phyloP scores from a whole-genome alignment of 495 filamentous ascomycete genomes.

The Hypoxylon perforatum region DNA sequence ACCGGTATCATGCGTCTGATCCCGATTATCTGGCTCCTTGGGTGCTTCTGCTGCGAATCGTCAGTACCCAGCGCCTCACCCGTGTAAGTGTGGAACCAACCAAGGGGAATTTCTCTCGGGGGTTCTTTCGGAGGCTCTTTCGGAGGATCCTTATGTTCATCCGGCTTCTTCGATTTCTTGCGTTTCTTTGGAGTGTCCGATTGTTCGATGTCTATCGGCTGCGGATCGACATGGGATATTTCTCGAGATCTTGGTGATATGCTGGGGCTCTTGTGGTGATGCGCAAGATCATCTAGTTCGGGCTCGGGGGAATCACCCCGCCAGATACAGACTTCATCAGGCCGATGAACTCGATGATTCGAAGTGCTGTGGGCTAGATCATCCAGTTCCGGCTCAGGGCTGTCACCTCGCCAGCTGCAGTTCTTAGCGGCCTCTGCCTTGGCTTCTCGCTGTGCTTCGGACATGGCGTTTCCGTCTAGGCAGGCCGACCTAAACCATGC shows the following conservation, averaged over 20 bases:
- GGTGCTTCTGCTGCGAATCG: background rate
- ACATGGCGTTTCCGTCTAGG: constrained; percentile 38
- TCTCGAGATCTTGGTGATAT: constrained; percentile 22
- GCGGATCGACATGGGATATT: constrained; percentile 5
- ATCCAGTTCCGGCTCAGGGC: constrained; percentile 25
- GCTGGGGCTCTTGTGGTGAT: constrained; percentile 14
- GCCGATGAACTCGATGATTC: background rate
- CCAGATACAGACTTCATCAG: constrained; percentile 36
- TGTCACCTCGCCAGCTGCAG: constrained; percentile 33
- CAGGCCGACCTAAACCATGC: background rate
- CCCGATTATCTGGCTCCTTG: background rate
- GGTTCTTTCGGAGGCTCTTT: constrained; percentile 2
- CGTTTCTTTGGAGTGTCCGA: background rate
- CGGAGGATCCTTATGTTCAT: constrained; percentile 2
- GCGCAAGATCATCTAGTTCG: constrained; percentile 41
- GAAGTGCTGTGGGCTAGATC: constrained; percentile 23
- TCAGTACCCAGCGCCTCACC: background rate
- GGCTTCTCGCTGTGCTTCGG: constrained; percentile 19
- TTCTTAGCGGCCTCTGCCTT: constrained; percentile 32
- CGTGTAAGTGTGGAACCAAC: constrained; percentile 7
- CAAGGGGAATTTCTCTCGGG: background rate
- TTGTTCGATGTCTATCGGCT: background rate
- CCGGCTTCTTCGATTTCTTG: background rate
- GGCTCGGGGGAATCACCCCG: constrained; percentile 42
- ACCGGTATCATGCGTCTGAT: constrained; percentile 7